Percentiles rank a stretch among this genome's conserved stretches.
These are phyloP conservation scores for Coemansia sp. DNA, from an alignment of 192 early-diverging fungal genomes.

Conservation along the genomic window DNA sequence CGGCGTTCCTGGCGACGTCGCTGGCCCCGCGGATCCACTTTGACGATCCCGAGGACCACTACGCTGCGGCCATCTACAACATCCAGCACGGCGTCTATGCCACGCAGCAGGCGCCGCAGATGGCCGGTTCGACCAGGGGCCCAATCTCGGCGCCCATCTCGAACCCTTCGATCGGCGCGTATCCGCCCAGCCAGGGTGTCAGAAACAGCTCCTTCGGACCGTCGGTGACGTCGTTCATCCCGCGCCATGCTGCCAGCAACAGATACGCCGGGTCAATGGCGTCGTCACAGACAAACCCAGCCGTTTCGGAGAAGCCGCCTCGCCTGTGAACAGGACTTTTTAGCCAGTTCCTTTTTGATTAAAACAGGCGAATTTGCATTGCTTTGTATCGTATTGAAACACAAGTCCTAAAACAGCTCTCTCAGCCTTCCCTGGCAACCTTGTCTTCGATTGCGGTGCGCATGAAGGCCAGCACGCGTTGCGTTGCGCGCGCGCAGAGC, in stretches of 20 bases:
- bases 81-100: conserved; percentile 29
- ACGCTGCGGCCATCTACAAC: conserved; percentile 29
- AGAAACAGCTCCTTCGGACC: conserved; percentile 11
- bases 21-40: conserved; percentile 13
- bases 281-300: not conserved
- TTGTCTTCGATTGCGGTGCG: conserved; percentile 62
- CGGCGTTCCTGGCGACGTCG: conserved; percentile 17
- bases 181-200: conserved; percentile 15
- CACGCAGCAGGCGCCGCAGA: conserved; percentile 2
- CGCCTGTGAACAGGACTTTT: conserved; percentile 16
- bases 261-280: conserved; percentile 9
- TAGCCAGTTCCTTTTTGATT: too few relatives aligned
- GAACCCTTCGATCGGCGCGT: conserved; percentile 16
- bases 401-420: too few relatives aligned
- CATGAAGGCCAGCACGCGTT: conserved; percentile 62
- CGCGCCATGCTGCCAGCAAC: not conserved
- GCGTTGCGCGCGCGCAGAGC: conserved; percentile 37
- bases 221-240: conserved; percentile 8
- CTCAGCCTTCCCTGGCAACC: conserved; percentile 31
- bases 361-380: too few relatives aligned
- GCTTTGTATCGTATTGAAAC: too few relatives aligned
- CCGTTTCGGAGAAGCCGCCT: conserved; percentile 18
- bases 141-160: conserved; percentile 13
- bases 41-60: conserved; percentile 46
- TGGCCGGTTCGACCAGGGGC: not conserved